Evolutionary conservation across 345 rosid genomes (phyloP).

Genomic region (Boechera retrofracta): DNA sequence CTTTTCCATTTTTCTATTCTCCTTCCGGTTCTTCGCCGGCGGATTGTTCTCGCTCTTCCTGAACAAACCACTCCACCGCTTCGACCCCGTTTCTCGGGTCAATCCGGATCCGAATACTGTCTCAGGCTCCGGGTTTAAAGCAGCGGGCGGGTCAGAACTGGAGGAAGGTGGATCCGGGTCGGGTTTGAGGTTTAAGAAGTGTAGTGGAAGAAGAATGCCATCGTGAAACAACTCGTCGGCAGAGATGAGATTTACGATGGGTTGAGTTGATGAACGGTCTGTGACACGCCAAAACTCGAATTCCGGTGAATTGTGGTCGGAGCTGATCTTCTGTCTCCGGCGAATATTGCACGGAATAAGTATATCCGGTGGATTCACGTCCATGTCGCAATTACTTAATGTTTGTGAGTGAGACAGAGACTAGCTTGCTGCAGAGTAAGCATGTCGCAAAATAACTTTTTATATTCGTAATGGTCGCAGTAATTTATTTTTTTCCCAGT

Average conservation of each 20-base stretch:
- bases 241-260: constrained; percentile 43
- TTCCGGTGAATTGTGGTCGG: constrained; percentile 53
- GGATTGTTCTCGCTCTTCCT: constrained; percentile 53
- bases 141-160: constrained; percentile 7
- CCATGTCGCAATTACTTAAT: constrained; percentile 19
- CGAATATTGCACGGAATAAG: neutral
- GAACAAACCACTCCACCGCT: constrained; percentile 72
- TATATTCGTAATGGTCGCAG: too few species aligned
- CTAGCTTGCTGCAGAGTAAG: neutral
- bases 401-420: neutral
- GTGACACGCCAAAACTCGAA: constrained; percentile 63
- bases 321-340: constrained; percentile 29
- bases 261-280: constrained; percentile 48
- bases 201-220: constrained; percentile 64
- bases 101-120: constrained; percentile 18
- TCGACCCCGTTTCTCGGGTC: constrained; percentile 50
- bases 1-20: constrained; percentile 30
- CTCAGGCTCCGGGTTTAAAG: constrained; percentile 23
- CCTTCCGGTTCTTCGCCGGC: constrained; percentile 36
- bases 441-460: neutral
- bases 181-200: constrained; percentile 33
- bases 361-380: constrained; percentile 2
- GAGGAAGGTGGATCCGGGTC: constrained; percentile 28
- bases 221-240: constrained; percentile 58
- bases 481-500: too few species aligned